Base-by-base conservation (phyloP, 2,329 filamentous ascomycete genomes). In the Herpotrichia juniperi region DNA sequence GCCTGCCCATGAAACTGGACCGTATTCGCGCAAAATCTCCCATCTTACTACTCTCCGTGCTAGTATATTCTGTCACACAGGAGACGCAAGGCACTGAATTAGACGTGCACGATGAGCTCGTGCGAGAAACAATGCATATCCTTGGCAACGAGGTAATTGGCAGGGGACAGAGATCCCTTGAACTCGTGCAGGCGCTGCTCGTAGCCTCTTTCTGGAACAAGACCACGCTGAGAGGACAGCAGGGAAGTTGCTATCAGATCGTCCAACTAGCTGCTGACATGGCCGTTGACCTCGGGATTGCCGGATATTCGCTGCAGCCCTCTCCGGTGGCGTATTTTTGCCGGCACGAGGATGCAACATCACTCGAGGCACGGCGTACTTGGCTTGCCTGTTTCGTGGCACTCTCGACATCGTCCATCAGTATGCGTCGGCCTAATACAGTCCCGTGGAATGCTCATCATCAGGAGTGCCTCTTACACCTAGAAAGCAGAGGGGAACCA, bases 311-410 rank as follows among this genome's bases (percentile, higher is more conserved):
- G 21, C 48, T 64, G 37, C 59, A 61, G 47, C 63, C 64, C 4
- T 59, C 64, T 37, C 62, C 64, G 1, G 54, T 46, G 24, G 57
- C 64, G 3, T 68, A 59, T 35, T 68, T 68, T 22, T 51, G 25
- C 9, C 55, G 56, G 28, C 61, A 63, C 22, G 53, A 59, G 28
- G 56, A 67, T 43, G 32, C 59, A 6, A 53, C 50, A 37, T 64
- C 63, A 16, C 49, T 58, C 8, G 62, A 63, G 16, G 65, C 65
- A 48, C 58, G 64, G n/a, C 62, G 64, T 22, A 68, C 65, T 9
- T 68, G 65, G 65, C 60, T 68, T 50, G 62, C 63, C 12, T 68
- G 65, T 47, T 68, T 58, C 42, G 53, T 68, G 25, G 61, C 61
- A 24, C 45, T 63, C 12, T 56, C 59, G 2, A 55, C 56, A 11